phyloP scores from a whole-genome alignment of 345 rosid genomes.

The Abelmoschus esculentus region DNA sequence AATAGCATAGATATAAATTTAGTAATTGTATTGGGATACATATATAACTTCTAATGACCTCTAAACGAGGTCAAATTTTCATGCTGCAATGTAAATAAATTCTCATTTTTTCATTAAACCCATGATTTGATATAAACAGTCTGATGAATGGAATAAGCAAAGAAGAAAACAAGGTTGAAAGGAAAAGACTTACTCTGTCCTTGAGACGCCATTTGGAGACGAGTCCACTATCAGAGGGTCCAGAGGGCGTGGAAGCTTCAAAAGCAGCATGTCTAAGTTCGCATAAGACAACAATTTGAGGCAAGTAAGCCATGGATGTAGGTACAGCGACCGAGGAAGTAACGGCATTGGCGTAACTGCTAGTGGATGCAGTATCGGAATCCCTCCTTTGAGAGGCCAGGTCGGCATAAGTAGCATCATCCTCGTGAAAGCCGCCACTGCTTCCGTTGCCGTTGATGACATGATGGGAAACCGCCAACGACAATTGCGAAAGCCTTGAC shows the following conservation, averaged over 20 bases:
- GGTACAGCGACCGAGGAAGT: constrained; percentile 27
- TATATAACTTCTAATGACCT: background rate
- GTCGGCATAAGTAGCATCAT: constrained; percentile 33
- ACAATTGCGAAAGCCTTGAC: constrained; percentile 77
- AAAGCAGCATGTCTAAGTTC: constrained; percentile 82
- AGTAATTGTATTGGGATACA: no score
- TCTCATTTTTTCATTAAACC: background rate
- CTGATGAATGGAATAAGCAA: background rate
- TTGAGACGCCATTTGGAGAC: constrained; percentile 95
- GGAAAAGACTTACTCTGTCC: constrained; percentile 59
- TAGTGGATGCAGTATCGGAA: constrained; percentile 56
- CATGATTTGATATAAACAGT: background rate
- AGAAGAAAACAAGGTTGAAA: constrained; percentile 1
- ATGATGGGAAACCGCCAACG: constrained; percentile 50
- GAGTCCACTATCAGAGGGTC: constrained; percentile 16
- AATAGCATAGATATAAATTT: no score
- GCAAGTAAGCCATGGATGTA: constrained; percentile 79
- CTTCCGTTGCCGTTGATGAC: background rate
- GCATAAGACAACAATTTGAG: constrained; percentile 66
- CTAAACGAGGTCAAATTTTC: background rate
- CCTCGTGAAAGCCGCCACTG: constrained; percentile 33
- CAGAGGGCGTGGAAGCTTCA: constrained; percentile 52
- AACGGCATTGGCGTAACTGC: constrained; percentile 47
- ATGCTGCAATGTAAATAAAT: background rate
- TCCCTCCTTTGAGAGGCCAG: constrained; percentile 43